These are phyloP conservation scores for Punica granatum DNA, from an alignment of 345 rosid species.

Conservation along the genomic window DNA sequence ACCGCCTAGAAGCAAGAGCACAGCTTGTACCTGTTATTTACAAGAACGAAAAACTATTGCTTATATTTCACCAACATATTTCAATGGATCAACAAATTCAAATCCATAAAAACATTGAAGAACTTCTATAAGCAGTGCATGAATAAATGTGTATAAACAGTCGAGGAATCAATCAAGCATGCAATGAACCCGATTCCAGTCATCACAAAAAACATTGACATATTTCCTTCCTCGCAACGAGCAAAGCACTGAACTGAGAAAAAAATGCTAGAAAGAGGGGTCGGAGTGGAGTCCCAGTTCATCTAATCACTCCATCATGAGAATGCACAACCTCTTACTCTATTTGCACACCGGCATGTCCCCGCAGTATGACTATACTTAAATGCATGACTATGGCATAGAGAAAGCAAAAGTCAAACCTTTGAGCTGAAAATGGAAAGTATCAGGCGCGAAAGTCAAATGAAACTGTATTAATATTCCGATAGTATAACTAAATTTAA, in stretches of 20 bases:
- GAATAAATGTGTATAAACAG: too few species aligned
- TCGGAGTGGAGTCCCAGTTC: neutral
- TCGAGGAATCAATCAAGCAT: too few species aligned
- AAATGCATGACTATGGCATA: neutral
- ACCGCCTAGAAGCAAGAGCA: constrained; percentile 26
- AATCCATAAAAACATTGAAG: neutral
- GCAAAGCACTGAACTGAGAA: neutral
- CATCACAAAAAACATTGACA: neutral
- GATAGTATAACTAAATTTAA: too few species aligned
- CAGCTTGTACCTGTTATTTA: constrained; percentile 2
- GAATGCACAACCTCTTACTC: neutral
- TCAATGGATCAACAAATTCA: neutral
- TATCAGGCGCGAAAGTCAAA: neutral
- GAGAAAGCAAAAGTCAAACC: neutral
- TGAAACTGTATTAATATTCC: neutral
- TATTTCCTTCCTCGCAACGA: neutral
- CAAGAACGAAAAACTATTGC: neutral
- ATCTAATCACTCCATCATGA: neutral
- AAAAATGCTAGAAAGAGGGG: neutral
- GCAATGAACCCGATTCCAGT: too few species aligned
- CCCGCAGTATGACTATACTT: neutral
- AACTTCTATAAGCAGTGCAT: too few species aligned
- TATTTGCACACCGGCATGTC: neutral
- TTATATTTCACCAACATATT: neutral
- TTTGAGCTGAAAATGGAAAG: neutral